phyloP scores from a whole-genome alignment of 169 alveolate genomes.

The Plasmodium falciparum region DNA sequence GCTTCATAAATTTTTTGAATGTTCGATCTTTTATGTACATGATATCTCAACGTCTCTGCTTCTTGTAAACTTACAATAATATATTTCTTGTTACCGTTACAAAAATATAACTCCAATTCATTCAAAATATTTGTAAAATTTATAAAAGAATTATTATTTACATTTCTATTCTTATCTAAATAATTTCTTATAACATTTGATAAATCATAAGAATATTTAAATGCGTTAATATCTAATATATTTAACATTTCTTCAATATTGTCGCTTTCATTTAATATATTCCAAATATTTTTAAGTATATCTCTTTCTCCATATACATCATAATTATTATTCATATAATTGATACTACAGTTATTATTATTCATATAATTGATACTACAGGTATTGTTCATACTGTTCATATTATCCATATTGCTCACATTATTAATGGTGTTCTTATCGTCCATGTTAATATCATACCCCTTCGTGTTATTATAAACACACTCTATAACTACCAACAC shows the following conservation, averaged over 20 bases:
- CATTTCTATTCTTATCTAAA: constrained; percentile 27
- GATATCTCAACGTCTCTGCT: constrained; percentile 75
- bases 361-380: background rate
- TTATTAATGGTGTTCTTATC: background rate
- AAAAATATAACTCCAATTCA: constrained; percentile 58
- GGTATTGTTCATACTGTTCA: background rate
- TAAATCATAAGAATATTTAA: constrained; percentile 67
- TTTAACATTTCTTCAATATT: constrained; percentile 57
- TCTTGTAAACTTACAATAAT: constrained; percentile 71
- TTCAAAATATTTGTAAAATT: constrained; percentile 38
- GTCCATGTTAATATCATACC: background rate
- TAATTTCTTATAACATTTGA: constrained; percentile 44
- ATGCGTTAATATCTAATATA: constrained; percentile 68
- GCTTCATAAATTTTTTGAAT: constrained; percentile 19
- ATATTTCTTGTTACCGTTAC: constrained; percentile 67
- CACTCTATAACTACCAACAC: constrained; percentile 70
- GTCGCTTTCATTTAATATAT: constrained; percentile 29
- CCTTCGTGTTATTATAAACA: background rate
- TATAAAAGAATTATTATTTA: constrained; percentile 1
- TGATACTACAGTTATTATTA: background rate
- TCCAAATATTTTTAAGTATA: constrained; percentile 55
- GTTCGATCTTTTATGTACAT: constrained; percentile 35
- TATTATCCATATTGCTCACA: background rate
- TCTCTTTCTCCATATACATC: constrained; percentile 70
- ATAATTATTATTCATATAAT: constrained; percentile 40